Evolutionary conservation across 2,329 filamentous ascomycete species (phyloP).

Genomic region (Dothiorella sarmentorum): DNA sequence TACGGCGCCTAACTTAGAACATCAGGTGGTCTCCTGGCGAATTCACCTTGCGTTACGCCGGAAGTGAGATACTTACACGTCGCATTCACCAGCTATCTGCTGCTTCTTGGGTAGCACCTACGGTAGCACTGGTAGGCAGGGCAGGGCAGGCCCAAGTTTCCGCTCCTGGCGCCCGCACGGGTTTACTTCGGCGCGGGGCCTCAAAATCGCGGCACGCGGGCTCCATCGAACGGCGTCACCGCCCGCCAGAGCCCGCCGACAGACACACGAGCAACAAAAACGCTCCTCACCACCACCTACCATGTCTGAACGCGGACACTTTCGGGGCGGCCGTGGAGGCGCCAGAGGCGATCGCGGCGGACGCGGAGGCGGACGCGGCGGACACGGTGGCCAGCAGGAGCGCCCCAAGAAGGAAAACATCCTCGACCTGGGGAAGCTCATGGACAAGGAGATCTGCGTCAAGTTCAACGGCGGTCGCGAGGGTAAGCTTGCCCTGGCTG

Average conservation of each 20-base stretch:
- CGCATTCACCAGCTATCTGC: too few species aligned
- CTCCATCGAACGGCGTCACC: conserved; percentile 2
- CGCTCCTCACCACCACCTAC: conserved; percentile 4
- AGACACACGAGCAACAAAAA: neutral
- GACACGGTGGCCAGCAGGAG: conserved; percentile 49
- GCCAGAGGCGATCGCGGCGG: conserved; percentile 27
- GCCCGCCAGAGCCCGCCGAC: conserved; percentile 17
- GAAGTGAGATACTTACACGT: too few species aligned
- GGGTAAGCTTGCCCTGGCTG: conserved; percentile 52
- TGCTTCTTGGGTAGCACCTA: too few species aligned
- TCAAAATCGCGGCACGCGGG: conserved; percentile 3
- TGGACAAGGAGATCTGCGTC: conserved; percentile 92
- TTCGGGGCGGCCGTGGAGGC: conserved; percentile 42
- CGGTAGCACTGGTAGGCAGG: too few species aligned
- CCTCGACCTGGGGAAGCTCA: conserved; percentile 89
- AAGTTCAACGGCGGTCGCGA: conserved; percentile 96
- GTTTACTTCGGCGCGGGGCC: neutral
- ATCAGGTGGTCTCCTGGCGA: too few species aligned
- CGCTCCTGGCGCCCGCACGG: neutral
- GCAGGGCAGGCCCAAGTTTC: neutral
- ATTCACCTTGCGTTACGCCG: too few species aligned
- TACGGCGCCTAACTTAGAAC: too few species aligned
- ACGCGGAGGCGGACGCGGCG: conserved; percentile 23
- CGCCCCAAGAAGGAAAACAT: conserved; percentile 98
- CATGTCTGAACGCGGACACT: conserved; percentile 57